These are phyloP conservation scores for Scutellaria galericulata DNA, from an alignment of 257 asterid genomes.

Conservation along the genomic window DNA sequence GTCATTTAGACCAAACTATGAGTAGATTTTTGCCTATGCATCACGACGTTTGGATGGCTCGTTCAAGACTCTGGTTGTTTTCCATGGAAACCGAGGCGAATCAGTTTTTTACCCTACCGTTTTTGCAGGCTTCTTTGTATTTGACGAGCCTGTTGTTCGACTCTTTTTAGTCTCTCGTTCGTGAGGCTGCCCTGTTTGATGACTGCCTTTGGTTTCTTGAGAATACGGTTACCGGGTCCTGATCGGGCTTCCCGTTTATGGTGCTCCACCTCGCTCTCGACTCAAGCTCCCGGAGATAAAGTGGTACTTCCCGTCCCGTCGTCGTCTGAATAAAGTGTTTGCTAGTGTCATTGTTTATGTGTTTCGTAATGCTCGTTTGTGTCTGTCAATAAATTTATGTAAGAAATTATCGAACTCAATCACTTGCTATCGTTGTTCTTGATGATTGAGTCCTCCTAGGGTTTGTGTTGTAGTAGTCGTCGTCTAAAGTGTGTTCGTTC, in stretches of 20 bases:
- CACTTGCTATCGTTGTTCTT: no score
- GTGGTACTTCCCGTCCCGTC: not conserved
- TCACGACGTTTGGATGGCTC: conserved; percentile 29
- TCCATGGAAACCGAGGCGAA: conserved; percentile 49
- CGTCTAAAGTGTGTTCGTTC: no score
- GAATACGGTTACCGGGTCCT: conserved; percentile 42
- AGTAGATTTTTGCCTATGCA: conserved; percentile 27
- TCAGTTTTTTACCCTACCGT: conserved; percentile 34
- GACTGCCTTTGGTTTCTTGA: conserved; percentile 50
- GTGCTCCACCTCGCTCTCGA: conserved; percentile 20
- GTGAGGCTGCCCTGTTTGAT: conserved; percentile 47
- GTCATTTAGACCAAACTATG: not conserved
- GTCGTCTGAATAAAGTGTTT: conserved; percentile 37
- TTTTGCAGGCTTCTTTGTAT: conserved; percentile 63
- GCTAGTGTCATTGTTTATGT: conserved; percentile 11
- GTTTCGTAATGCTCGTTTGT: conserved; percentile 1
- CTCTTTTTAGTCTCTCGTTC: conserved; percentile 35
- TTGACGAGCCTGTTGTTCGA: conserved; percentile 52
- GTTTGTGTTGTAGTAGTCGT: no score
- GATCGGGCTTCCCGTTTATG: conserved; percentile 31
- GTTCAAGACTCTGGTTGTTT: conserved; percentile 55
- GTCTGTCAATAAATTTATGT: not conserved
- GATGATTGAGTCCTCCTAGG: no score
- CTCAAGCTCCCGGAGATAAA: conserved; percentile 18
- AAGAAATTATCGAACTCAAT: no score